Percentiles rank a stretch among this genome's conserved stretches.
Conservation (phyloP, 352 stramenopile genomes). For the Aphanomyces astaci region DNA sequence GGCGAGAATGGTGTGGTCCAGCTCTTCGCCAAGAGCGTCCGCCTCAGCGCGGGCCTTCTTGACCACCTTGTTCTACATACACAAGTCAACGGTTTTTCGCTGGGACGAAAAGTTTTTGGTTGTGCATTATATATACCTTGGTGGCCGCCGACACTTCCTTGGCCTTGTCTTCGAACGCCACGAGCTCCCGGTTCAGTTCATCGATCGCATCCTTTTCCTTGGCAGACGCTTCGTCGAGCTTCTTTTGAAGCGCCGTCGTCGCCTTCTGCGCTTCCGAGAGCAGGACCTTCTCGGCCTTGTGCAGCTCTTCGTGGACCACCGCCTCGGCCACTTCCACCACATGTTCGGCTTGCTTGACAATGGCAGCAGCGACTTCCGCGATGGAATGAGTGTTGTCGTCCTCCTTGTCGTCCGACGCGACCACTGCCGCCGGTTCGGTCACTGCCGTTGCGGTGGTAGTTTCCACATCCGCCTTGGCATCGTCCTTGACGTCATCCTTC, state of each 20-base stretch:
- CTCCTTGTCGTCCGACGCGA: constrained; percentile 27
- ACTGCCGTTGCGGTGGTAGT: constrained; percentile 25
- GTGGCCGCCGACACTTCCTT: constrained; percentile 8
- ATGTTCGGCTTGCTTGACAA: background rate
- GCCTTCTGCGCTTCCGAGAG: constrained; percentile 28
- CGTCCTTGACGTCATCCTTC: constrained; percentile 25
- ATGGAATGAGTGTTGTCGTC: constrained; percentile 8
- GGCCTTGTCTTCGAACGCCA: constrained; percentile 9
- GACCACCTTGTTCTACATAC: constrained; percentile 36
- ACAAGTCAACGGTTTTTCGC: background rate
- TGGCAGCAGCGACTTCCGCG: background rate
- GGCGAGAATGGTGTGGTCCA: constrained; percentile 72
- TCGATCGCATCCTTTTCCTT: constrained; percentile 31
- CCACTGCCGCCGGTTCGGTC: background rate
- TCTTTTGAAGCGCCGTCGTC: constrained; percentile 42
- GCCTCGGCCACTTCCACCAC: constrained; percentile 28
- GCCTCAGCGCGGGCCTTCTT: constrained; percentile 44
- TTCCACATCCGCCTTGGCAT: too few relatives aligned
- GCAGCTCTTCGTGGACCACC: constrained; percentile 19
- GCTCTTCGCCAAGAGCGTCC: constrained; percentile 40
- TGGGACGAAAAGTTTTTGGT: background rate
- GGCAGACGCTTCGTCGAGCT: constrained; percentile 46
- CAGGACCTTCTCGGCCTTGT: constrained; percentile 25
- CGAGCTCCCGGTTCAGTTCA: constrained; percentile 26
- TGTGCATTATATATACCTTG: constrained; percentile 13